These are phyloP conservation scores for Ustilago curta DNA, from an alignment of 1,284 basidiomycete genomes.

Conservation along the genomic window DNA sequence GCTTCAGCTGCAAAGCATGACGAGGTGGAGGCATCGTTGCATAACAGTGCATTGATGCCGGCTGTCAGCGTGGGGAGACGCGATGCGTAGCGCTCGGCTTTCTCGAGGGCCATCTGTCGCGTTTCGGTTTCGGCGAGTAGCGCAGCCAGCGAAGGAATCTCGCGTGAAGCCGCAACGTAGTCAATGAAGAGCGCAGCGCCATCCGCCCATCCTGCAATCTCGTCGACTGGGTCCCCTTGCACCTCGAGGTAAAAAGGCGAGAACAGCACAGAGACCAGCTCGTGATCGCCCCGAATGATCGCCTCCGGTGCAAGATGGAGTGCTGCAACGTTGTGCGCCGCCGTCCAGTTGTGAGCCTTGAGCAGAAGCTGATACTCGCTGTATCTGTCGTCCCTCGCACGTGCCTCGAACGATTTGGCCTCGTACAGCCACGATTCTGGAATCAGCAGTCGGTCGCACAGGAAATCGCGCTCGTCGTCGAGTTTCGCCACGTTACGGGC, in stretches of 20 bases:
- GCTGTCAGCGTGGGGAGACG: constrained; percentile 75
- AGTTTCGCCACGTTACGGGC: constrained; percentile 79
- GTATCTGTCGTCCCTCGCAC: constrained; percentile 77
- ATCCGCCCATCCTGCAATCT: constrained; percentile 64
- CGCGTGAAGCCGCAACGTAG: constrained; percentile 71
- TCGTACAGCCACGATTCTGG: constrained; percentile 88
- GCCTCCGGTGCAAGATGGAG: constrained; percentile 89
- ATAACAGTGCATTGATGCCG: constrained; percentile 63
- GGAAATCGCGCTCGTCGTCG: constrained; percentile 78
- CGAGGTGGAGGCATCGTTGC: constrained; percentile 47
- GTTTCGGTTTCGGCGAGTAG: constrained; percentile 71
- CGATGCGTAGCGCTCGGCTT: constrained; percentile 72
- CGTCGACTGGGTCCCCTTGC: constrained; percentile 70
- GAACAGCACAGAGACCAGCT: constrained; percentile 81
- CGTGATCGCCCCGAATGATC: constrained; percentile 81
- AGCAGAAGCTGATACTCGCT: constrained; percentile 83
- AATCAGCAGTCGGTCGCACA: constrained; percentile 81
- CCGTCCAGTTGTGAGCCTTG: constrained; percentile 77
- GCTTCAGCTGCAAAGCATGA: constrained; percentile 10
- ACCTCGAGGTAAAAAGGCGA: constrained; percentile 77
- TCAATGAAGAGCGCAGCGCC: constrained; percentile 64
- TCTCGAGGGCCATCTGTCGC: constrained; percentile 32
- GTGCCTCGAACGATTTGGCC: constrained; percentile 78
- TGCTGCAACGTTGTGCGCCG: constrained; percentile 85
- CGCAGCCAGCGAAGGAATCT: constrained; percentile 72